Evolutionary conservation across 768 basidiomycete species (phyloP).

Genomic region (Megacollybia marginata): DNA sequence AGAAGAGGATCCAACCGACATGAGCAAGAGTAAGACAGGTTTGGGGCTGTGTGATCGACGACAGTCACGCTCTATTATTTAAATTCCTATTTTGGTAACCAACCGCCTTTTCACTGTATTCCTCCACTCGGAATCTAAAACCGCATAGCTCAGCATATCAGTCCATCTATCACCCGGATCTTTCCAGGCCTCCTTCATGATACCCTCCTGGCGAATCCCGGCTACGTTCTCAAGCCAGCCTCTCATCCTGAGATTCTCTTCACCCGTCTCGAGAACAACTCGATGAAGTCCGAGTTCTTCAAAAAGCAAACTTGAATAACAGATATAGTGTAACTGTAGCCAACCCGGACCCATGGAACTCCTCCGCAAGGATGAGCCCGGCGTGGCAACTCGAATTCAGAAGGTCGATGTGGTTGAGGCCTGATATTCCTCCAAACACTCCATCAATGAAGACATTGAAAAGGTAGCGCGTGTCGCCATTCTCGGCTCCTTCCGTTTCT

Average conservation of each 20-base stretch:
- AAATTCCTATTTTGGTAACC: no score
- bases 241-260: constrained; percentile 36
- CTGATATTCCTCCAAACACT: no score
- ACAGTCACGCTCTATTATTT: no score
- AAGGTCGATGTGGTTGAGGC: background rate
- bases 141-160: background rate
- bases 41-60: background rate
- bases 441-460: no score
- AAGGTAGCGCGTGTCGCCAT: no score
- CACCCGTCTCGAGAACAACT: constrained; percentile 31
- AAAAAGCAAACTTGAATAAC: constrained; percentile 31
- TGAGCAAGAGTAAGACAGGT: background rate
- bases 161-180: background rate
- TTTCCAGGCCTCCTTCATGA: background rate
- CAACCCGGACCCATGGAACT: constrained; percentile 27
- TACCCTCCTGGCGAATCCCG: background rate
- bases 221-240: constrained; percentile 11
- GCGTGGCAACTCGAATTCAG: constrained; percentile 15
- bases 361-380: constrained; percentile 32
- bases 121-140: background rate
- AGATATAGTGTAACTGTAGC: constrained; percentile 39
- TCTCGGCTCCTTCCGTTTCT: no score
- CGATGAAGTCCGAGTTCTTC: constrained; percentile 35
- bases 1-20: constrained; percentile 46
- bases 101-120: background rate